A percentile compares a stretch with the other conserved stretches of the same genome.
Evolutionary conservation across 164 flowering plant species (phyloP).

Genomic region (Taxillus chinensis): DNA sequence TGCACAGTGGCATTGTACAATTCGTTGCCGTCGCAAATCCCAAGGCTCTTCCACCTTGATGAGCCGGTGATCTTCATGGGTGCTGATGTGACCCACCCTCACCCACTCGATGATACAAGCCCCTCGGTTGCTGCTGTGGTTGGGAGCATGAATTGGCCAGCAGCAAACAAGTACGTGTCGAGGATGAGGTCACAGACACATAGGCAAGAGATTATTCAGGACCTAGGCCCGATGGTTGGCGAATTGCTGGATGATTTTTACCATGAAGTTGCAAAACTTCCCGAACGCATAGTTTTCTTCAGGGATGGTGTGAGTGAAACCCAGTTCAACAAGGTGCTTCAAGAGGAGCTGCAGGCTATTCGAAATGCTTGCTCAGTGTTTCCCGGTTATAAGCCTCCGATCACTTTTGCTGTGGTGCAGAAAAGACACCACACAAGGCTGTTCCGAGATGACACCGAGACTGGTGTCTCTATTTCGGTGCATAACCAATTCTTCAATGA

Average conservation of each 20-base stretch:
- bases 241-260: constrained; percentile 62
- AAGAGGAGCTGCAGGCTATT: constrained; percentile 67
- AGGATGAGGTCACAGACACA: constrained; percentile 84
- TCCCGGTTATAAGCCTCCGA: constrained; percentile 52
- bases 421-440: constrained; percentile 91
- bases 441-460: constrained; percentile 42
- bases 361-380: constrained; percentile 48
- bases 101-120: constrained; percentile 74
- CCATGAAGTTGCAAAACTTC: constrained; percentile 41
- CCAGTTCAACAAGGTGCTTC: constrained; percentile 72
- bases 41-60: constrained; percentile 38
- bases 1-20: constrained; percentile 73
- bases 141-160: constrained; percentile 95
- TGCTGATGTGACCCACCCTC: constrained; percentile 98
- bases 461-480: constrained; percentile 1
- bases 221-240: constrained; percentile 69
- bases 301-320: constrained; percentile 94
- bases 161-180: constrained; percentile 74
- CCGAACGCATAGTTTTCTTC: constrained; percentile 70
- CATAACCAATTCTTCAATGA: constrained; percentile 27
- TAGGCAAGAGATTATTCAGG: constrained; percentile 76
- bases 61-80: constrained; percentile 91
- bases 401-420: constrained; percentile 80
- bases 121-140: constrained; percentile 96
- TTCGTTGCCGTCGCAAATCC: constrained; percentile 68